These are phyloP conservation scores for Populus nigra DNA, from an alignment of 345 rosid genomes.

Conservation along the genomic window DNA sequence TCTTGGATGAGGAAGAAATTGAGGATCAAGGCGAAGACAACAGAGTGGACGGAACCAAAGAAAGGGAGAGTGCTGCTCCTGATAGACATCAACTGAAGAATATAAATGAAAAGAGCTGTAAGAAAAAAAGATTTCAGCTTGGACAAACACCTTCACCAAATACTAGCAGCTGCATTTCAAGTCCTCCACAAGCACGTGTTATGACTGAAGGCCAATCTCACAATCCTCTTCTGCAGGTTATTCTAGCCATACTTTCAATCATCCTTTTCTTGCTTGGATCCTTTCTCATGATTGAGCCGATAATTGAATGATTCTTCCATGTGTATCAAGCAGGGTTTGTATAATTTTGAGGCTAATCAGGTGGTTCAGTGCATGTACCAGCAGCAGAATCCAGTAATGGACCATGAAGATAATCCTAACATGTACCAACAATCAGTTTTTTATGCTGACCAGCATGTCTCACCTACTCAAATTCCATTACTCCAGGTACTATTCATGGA, in stretches of 20 bases:
- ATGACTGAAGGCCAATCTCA: constrained; percentile 22
- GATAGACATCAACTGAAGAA: constrained; percentile 7
- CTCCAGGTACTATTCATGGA: constrained; percentile 23
- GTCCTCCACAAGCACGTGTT: constrained; percentile 20
- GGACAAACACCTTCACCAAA: constrained; percentile 9
- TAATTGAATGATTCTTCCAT: not conserved
- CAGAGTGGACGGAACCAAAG: constrained; percentile 3
- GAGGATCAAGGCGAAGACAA: constrained; percentile 17
- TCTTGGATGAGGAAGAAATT: constrained; percentile 13
- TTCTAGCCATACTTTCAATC: not conserved
- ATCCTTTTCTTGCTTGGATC: not conserved
- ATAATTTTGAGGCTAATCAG: constrained; percentile 27
- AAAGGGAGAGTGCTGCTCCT: constrained; percentile 6
- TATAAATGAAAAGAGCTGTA: constrained; percentile 4
- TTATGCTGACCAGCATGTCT: constrained; percentile 23
- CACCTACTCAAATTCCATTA: constrained; percentile 20
- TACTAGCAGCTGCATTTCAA: constrained; percentile 16
- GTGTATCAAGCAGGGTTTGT: constrained; percentile 24
- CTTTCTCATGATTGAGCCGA: not conserved
- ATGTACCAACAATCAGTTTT: constrained; percentile 29
- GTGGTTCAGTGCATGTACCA: constrained; percentile 23
- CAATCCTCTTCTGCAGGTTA: constrained; percentile 31
- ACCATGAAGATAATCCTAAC: constrained; percentile 22
- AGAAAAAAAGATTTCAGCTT: constrained; percentile 14
- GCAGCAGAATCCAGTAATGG: constrained; percentile 26